A percentile compares a stretch with the other conserved stretches of the same genome.
Conservation (phyloP, 73 alveolate species). For the Paramecium sonneborni region DNA sequence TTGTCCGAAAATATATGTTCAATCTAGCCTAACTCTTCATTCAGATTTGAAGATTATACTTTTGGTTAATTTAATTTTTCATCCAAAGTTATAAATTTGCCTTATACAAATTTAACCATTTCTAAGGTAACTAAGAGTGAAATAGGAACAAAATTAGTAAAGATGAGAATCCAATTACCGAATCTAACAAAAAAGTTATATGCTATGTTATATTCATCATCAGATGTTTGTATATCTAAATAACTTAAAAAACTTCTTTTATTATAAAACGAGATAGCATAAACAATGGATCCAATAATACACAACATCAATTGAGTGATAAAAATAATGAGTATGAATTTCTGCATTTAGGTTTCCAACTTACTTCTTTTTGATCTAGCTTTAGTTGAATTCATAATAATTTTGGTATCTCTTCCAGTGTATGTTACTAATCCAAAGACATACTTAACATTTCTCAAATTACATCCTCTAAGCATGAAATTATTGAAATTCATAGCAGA, state of each 20-base stretch:
- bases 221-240: not conserved
- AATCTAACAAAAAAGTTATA: slow-evolving; percentile 75
- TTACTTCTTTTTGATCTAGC: slow-evolving; percentile 58
- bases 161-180: slow-evolving; percentile 91
- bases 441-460: slow-evolving; percentile 86
- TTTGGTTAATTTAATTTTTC: slow-evolving; percentile 63
- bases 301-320: slow-evolving; percentile 25
- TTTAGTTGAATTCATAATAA: slow-evolving; percentile 79
- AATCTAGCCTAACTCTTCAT: slow-evolving; percentile 80
- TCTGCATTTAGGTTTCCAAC: slow-evolving; percentile 52
- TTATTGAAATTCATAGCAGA: slow-evolving; percentile 73
- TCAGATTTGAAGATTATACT: slow-evolving; percentile 55
- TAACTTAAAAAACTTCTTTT: not conserved
- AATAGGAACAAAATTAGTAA: slow-evolving; percentile 95
- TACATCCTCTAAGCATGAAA: slow-evolving; percentile 90
- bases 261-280: slow-evolving; percentile 19
- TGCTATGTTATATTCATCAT: slow-evolving; percentile 19
- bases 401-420: slow-evolving; percentile 92
- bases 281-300: slow-evolving; percentile 23
- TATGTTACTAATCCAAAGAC: slow-evolving; percentile 86
- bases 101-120: slow-evolving; percentile 95
- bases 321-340: slow-evolving; percentile 43
- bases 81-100: slow-evolving; percentile 88
- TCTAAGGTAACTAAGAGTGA: slow-evolving; percentile 96
- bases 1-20: slow-evolving; percentile 79